A percentile compares a stretch with the other conserved stretches of the same genome.
Conservation (phyloP, 257 asterid genomes). For the Primulina huaijiensis region DNA sequence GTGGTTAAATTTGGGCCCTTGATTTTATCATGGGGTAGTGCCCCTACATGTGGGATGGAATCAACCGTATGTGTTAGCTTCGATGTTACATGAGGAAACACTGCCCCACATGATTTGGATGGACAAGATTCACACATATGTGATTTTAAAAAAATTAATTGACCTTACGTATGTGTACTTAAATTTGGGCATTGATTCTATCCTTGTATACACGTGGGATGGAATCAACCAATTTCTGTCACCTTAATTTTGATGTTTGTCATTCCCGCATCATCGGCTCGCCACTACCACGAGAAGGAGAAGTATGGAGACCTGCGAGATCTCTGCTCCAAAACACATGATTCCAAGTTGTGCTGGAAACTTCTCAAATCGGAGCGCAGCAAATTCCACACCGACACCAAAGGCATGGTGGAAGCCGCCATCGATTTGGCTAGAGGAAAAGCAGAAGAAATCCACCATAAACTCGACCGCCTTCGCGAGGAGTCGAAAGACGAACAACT, state of each 20-base stretch:
- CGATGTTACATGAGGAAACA: too few species aligned
- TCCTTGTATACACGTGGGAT: too few species aligned
- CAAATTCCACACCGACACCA: slow-evolving; percentile 10
- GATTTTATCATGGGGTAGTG: too few species aligned
- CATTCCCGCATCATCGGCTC: slow-evolving; percentile 13
- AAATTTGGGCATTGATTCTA: too few species aligned
- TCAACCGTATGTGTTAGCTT: too few species aligned
- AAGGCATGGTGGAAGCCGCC: slow-evolving; percentile 12
- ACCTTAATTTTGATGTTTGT: slow-evolving; percentile 10
- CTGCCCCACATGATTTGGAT: too few species aligned
- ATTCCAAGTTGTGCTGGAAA: slow-evolving; percentile 19
- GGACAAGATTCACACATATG: too few species aligned
- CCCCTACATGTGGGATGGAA: too few species aligned
- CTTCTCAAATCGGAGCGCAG: slow-evolving; percentile 14
- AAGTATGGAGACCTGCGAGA: slow-evolving; percentile 5
- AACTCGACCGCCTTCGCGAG: slow-evolving; percentile 10
- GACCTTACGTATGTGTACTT: too few species aligned
- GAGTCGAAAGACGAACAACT: slow-evolving; percentile 6
- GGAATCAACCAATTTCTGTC: too few species aligned
- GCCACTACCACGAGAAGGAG: background rate
- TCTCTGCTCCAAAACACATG: slow-evolving; percentile 22
- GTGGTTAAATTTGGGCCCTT: too few species aligned
- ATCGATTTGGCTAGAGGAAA: slow-evolving; percentile 26
- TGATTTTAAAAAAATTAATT: too few species aligned
- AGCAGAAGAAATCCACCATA: slow-evolving; percentile 1